These are phyloP conservation scores for Coniochaeta prunicola DNA, from an alignment of 2,329 filamentous ascomycete species.

Conservation along the genomic window DNA sequence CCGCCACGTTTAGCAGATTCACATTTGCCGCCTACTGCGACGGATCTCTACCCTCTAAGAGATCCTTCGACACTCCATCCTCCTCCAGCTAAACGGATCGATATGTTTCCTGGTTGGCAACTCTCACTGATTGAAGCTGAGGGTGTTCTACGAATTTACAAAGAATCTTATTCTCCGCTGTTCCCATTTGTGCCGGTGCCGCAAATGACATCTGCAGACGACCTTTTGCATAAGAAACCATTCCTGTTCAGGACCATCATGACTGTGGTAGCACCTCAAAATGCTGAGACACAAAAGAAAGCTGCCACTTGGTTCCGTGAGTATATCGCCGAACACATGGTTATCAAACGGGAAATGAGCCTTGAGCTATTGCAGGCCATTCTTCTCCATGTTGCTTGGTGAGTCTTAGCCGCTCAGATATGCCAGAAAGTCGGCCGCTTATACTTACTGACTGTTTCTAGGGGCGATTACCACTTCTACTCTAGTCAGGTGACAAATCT, in stretches of 20 bases:
- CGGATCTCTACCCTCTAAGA: background rate
- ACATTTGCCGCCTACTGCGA: background rate
- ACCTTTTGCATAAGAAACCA: conserved; percentile 22
- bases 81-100: conserved; percentile 8
- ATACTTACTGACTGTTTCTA: conserved; percentile 8
- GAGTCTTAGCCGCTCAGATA: conserved; percentile 3
- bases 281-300: conserved; percentile 20
- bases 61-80: background rate
- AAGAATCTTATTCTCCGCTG: background rate
- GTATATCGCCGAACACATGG: conserved; percentile 26
- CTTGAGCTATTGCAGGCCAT: conserved; percentile 30
- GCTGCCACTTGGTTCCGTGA: conserved; percentile 27
- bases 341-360: conserved; percentile 26
- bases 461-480: conserved; percentile 32
- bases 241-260: conserved; percentile 32
- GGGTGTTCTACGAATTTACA: conserved; percentile 16
- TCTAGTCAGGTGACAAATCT: conserved; percentile 27
- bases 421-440: background rate
- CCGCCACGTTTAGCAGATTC: background rate
- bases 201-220: conserved; percentile 13
- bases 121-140: conserved; percentile 25
- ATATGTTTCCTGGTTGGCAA: conserved; percentile 27
- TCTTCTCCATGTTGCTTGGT: conserved; percentile 30
- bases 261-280: conserved; percentile 23
- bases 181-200: conserved; percentile 32